Base-by-base conservation (phyloP, 176 grass and related monocot genomes). In the Urochloa ruziziensis region DNA sequence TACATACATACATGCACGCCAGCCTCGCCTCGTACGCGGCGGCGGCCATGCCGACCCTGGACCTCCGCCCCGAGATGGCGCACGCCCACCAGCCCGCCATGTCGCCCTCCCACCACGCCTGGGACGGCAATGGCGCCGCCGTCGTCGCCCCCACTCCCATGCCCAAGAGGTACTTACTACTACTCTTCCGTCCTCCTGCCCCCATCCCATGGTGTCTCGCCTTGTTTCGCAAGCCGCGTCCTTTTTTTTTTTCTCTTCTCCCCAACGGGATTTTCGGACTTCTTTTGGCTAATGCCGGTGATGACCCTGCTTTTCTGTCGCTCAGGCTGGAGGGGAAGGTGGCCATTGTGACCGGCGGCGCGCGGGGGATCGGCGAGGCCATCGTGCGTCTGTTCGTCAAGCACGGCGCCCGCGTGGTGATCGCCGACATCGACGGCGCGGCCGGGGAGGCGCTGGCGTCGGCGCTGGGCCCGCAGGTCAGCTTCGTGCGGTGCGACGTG, bases 321-420 rank as follows among this genome's bases (percentile, higher is more conserved):
- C 48, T 77, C 74, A 97, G 91, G 75, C 82, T 95, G n/a, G 90
- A 98, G 24, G 95, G 95, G 30, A 98, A 98, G 89, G 90, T 98
- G 19, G 90, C 90, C 62, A 86, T 98, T 33, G 90, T 98, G 1
- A 98, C 95, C 21, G 95, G 95, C 53, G 95, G 90, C 54, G 89
- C 92, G 65, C 63, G 88, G 2, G 92, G 95, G n/a, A 98, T 98
- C 32, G 95, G 95, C 13, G 92, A 94, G 83, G 92, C 95, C 61
- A 88, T 93, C 80, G 95, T 88, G 53, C 32, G 84, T 39, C 78
- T 95, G 2, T 95, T 98, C 75, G 86, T 74, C 0, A 81, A 74
- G 79, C 92, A 98, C 81, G 95, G 95, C 9, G 92, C 95, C 18
- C 80, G 70, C 24, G 92, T 98, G 72, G 70, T 98, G 46, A 80